phyloP scores from a whole-genome alignment of 345 rosid species.

The Xanthoceras sorbifolium region DNA sequence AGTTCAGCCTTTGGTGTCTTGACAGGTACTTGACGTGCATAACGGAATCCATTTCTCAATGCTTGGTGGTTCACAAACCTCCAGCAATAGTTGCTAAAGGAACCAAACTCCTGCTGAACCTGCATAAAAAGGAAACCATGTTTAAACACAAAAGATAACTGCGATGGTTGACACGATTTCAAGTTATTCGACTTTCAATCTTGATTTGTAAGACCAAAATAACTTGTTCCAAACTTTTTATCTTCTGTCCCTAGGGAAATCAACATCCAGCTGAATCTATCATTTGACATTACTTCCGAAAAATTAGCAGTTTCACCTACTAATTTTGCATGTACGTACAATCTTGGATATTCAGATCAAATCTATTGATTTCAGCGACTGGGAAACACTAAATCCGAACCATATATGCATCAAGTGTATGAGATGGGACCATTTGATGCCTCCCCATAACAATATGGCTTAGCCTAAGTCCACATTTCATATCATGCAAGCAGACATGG shows the following conservation, averaged over 20 bases:
- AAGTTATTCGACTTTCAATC: neutral
- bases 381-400: neutral
- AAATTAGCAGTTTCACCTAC: constrained; percentile 5
- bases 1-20: constrained; percentile 89
- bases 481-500: neutral
- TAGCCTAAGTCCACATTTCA: neutral
- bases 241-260: neutral
- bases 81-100: constrained; percentile 84
- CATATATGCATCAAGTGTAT: neutral
- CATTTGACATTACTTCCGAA: neutral
- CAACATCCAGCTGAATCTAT: neutral
- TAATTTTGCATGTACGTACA: neutral
- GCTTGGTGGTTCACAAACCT: constrained; percentile 68
- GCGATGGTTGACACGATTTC: neutral
- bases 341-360: neutral
- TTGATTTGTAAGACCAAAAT: neutral
- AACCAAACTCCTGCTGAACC: constrained; percentile 82
- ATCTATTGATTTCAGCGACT: neutral
- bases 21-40: constrained; percentile 76
- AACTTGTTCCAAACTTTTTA: neutral
- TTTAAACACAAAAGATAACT: neutral
- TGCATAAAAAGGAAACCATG: constrained; percentile 37
- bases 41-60: constrained; percentile 63
- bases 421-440: neutral
- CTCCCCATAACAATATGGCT: neutral